A percentile compares a stretch with the other conserved stretches of the same genome.
phyloP scores from a whole-genome alignment of 192 early-diverging fungal genomes.

The Coemansia sp. region DNA sequence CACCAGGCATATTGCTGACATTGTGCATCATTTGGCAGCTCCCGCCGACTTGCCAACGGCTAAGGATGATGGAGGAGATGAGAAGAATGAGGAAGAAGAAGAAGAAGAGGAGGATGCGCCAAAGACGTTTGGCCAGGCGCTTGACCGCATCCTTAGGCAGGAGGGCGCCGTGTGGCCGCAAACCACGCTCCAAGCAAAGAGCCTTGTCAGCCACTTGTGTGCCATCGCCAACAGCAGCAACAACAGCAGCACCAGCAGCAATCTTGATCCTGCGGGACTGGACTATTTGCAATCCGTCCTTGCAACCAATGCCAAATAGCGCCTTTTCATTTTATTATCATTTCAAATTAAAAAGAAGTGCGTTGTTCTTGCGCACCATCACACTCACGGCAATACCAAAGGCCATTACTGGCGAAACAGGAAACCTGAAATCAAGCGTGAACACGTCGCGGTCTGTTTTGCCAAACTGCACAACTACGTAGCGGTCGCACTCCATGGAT shows the following conservation, averaged over 20 bases:
- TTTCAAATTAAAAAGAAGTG: not conserved
- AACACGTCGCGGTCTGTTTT: conserved; percentile 71
- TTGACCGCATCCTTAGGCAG: conserved; percentile 9
- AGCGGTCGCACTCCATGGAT: conserved; percentile 87
- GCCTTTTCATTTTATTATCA: not conserved
- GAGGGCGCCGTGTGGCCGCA: conserved; percentile 32
- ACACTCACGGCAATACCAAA: conserved; percentile 88
- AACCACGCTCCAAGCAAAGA: conserved; percentile 42
- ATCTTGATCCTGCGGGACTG: conserved; percentile 14
- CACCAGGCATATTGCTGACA: conserved; percentile 5
- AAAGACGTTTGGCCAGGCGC: conserved; percentile 14
- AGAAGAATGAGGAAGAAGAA: not conserved
- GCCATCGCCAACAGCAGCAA: not conserved
- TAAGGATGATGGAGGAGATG: not conserved
- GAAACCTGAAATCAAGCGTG: conserved; percentile 89
- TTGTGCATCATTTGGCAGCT: conserved; percentile 16
- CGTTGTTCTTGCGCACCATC: conserved; percentile 72
- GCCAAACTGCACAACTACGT: conserved; percentile 95
- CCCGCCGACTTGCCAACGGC: conserved; percentile 8
- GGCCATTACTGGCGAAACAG: conserved; percentile 82
- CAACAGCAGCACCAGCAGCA: not conserved
- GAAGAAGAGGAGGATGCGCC: not conserved
- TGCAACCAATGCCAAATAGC: not conserved
- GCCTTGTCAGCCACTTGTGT: conserved; percentile 31
- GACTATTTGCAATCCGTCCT: conserved; percentile 10